These are phyloP conservation scores for Physcia stellaris DNA, from an alignment of 495 filamentous ascomycete genomes.

Conservation along the genomic window DNA sequence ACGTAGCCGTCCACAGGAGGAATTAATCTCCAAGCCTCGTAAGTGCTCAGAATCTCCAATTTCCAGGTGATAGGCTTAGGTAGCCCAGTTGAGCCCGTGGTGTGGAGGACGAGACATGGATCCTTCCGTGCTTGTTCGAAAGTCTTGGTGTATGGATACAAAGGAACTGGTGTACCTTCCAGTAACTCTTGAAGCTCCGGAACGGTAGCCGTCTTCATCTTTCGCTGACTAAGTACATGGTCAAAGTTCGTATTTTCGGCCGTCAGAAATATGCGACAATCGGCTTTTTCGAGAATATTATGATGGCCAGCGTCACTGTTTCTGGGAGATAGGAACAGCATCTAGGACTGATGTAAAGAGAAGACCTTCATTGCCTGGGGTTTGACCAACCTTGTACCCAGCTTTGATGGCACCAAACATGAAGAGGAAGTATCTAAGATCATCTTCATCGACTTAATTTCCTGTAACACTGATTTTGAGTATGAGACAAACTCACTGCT, in stretches of 20 bases:
- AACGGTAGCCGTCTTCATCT: slow-evolving; percentile 12
- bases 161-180: slow-evolving; percentile 1
- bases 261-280: slow-evolving; percentile 18
- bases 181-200: slow-evolving; percentile 15
- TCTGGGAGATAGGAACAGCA: slow-evolving; percentile 25
- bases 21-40: slow-evolving; percentile 6
- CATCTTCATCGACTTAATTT: too few relatives aligned
- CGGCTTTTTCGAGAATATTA: slow-evolving; percentile 20
- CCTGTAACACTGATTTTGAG: too few relatives aligned
- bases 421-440: too few relatives aligned
- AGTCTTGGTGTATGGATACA: slow-evolving; percentile 20
- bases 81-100: slow-evolving; percentile 30
- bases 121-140: slow-evolving; percentile 20
- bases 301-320: slow-evolving; percentile 27
- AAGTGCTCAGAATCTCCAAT: slow-evolving; percentile 13
- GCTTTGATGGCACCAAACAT: slow-evolving; percentile 3
- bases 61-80: slow-evolving; percentile 28
- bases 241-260: slow-evolving; percentile 1
- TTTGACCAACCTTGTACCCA: slow-evolving; percentile 3
- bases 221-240: slow-evolving; percentile 1
- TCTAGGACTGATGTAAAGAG: slow-evolving; percentile 2
- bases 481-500: too few relatives aligned
- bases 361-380: background rate
- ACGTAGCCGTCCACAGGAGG: slow-evolving; percentile 1
- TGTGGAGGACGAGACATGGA: slow-evolving; percentile 26